Evolutionary conservation across 1,284 basidiomycete species (phyloP).

Genomic region (Polyporus tsugae): DNA sequence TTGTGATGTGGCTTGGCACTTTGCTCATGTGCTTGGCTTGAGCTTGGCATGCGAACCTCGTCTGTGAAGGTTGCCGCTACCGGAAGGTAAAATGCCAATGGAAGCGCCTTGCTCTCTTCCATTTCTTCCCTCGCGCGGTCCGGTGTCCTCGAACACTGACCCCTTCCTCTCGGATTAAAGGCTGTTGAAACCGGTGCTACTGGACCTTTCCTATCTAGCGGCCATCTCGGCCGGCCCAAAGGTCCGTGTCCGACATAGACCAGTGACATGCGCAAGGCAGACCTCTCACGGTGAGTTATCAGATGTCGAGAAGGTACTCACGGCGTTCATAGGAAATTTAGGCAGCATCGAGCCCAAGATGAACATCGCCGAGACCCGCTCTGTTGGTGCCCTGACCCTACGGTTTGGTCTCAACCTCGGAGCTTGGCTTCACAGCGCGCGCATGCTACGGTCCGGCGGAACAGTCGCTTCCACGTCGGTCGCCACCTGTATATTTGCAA

Average conservation of each 20-base stretch:
- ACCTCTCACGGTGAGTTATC: not conserved
- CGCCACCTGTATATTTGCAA: not conserved
- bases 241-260: not conserved
- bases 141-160: constrained; percentile 15
- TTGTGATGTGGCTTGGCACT: constrained; percentile 22
- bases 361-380: not conserved
- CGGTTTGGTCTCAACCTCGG: constrained; percentile 5
- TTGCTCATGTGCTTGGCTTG: constrained; percentile 22
- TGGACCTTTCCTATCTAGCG: not conserved
- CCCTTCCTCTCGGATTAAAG: not conserved
- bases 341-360: not conserved
- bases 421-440: not conserved
- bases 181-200: not conserved
- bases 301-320: not conserved
- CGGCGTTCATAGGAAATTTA: not conserved
- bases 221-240: not conserved
- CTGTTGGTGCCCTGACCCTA: constrained; percentile 6
- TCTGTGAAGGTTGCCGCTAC: constrained; percentile 10
- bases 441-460: not conserved
- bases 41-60: constrained; percentile 30
- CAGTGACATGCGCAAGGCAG: not conserved
- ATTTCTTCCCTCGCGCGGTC: constrained; percentile 14
- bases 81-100: constrained; percentile 21
- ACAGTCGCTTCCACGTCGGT: not conserved
- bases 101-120: constrained; percentile 14